Evolutionary conservation across 2,329 filamentous ascomycete genomes (phyloP), one percentile per base, ranked within the genome.

Genomic region (Phialocephala subalpina): DNA sequence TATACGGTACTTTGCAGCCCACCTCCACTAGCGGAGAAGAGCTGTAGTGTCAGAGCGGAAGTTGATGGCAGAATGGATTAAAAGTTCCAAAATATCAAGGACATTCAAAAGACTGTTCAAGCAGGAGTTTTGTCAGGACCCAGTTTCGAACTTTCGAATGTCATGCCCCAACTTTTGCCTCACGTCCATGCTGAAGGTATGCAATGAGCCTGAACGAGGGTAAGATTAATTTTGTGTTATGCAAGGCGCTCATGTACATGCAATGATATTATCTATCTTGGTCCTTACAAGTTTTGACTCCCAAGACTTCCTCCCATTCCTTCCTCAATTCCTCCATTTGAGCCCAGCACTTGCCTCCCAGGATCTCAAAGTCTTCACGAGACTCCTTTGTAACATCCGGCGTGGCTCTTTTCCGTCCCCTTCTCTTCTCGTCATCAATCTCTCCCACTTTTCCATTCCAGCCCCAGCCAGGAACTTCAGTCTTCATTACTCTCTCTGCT

Each of bases 391-490:
- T 94, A 56, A 89, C 79, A 61, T 90, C 83, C 27, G 76, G 78
- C 1, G 86, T 85, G 16, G 84, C 85, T 3, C 82, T 81, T 77
- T 87, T 90, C 68, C 93, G 83, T 0, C 87, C 87, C 12, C 84
- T 82, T 27, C 83, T 80, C 62, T 83, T 53, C 79, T 73, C 47
- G 81, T 78, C 73, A 74, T 76, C 71, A 1, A 53, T 29, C 3
- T 53, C 49, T 52, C 78, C 79, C 75, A 88, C 73, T 69, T 78
- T 81, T 63, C 91, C 89, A 69, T 87, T 82, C 78, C 89, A 90
- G 0, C 93, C 94, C 94, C 94, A 97, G 8, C 93, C 92, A 52
- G 92, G 89, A 2, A 97, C 90, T 78, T 97, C 93, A 1, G 94
- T 97, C 73, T 88, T 87, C 78, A 90, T 91, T 5, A 93, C 87